Base-by-base conservation (phyloP, 148 eudicot genomes). In the Chenopodium berlandieri region DNA sequence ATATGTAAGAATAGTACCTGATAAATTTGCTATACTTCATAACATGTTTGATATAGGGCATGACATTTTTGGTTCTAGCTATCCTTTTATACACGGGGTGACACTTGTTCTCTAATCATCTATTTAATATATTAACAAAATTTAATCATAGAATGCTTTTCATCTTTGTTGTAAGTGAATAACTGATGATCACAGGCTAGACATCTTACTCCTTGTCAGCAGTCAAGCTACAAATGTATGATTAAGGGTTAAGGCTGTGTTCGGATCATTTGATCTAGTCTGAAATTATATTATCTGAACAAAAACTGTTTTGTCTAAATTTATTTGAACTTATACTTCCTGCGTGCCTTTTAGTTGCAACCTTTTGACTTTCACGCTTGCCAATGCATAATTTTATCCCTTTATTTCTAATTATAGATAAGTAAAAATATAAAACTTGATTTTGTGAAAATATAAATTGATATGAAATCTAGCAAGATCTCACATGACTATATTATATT, bases 141-240 rank as follows among this genome's bases (percentile, higher is more conserved):
- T 9, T 3, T 2, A n/a, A 7, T 22, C 48, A 71, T 65, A 32
- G 14, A 32, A 22, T 72, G 44, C 22, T 40, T 16, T 23, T 54
- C 20, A 37, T 62, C 23, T 58, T 19, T 71, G 52, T 58, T 14
- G 52, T 62, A 17, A 9, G 66, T 9, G 46, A 12, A 56, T 14
- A 56, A 56, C 20, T 56, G 62, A 60, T 56, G 62, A 60, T 4
- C 47, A 11, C 8, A 22, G 27, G 48, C 31, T 79, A 30, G 31
- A 20, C 23, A 48, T 34, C 17, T 71, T 60, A 48, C 40, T 71
- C 22, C 40, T 14, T 34, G 9, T 37, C 4, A 37, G 44, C 22
- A 30, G 17, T 71, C 23, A 80, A 40, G 64, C 54, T 23, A 70
- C 50, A 25, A 77, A 40, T 27, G 52, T 34, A 46, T 62, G 82